phyloP scores from a whole-genome alignment of 805 yeast genomes.

The Candida sakaeoensis region DNA sequence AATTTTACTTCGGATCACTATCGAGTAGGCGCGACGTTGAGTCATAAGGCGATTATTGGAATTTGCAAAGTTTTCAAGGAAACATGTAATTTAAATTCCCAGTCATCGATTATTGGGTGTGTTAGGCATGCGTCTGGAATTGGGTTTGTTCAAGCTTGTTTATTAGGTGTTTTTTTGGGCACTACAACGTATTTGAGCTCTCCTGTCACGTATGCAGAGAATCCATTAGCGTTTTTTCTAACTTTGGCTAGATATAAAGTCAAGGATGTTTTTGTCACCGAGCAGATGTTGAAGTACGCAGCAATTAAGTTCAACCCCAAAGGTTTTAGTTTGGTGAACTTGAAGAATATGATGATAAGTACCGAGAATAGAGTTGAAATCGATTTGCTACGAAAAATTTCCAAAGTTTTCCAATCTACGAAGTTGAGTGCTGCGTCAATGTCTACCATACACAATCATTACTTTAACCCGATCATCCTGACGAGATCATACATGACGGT shows the following conservation, averaged over 20 bases:
- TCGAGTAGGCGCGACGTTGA: slow-evolving; percentile 53
- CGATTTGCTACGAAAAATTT: slow-evolving; percentile 52
- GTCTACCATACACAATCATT: slow-evolving; percentile 74
- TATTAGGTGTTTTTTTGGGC: slow-evolving; percentile 84
- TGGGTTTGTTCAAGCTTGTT: slow-evolving; percentile 83
- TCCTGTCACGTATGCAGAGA: slow-evolving; percentile 70
- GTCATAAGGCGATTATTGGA: slow-evolving; percentile 63
- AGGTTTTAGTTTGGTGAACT: slow-evolving; percentile 55
- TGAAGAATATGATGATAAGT: slow-evolving; percentile 82
- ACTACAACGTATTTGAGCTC: slow-evolving; percentile 78
- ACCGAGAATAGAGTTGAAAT: slow-evolving; percentile 72
- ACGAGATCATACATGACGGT: slow-evolving; percentile 84
- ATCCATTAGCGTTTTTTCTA: slow-evolving; percentile 68
- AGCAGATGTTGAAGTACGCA: slow-evolving; percentile 78
- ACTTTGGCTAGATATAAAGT: slow-evolving; percentile 73
- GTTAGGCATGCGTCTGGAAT: slow-evolving; percentile 80
- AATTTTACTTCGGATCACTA: slow-evolving; percentile 70
- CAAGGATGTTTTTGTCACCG: slow-evolving; percentile 81
- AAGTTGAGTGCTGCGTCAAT: slow-evolving; percentile 66
- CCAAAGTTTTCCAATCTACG: slow-evolving; percentile 60
- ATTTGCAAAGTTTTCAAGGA: slow-evolving; percentile 88
- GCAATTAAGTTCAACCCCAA: slow-evolving; percentile 56
- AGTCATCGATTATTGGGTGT: slow-evolving; percentile 76
- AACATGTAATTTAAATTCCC: slow-evolving; percentile 77
- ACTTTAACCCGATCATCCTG: slow-evolving; percentile 77